These are phyloP conservation scores for Sporothrix phasma DNA, from an alignment of 2,329 filamentous ascomycete genomes.

Conservation along the genomic window DNA sequence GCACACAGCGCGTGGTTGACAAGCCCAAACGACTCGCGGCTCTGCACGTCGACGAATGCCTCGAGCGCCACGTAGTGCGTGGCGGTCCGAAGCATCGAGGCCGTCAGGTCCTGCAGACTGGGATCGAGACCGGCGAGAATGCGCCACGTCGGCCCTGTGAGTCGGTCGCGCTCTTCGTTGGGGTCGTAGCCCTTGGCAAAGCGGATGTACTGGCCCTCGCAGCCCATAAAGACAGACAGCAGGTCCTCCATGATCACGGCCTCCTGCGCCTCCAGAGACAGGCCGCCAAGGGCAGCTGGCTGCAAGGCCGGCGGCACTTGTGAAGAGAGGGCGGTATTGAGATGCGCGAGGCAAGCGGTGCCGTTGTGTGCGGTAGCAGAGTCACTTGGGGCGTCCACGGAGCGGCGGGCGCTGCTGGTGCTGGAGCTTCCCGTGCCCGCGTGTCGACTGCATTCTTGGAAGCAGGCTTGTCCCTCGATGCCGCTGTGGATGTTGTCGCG, in stretches of 20 bases:
- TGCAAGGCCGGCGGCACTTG: constrained; percentile 60
- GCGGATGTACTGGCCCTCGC: constrained; percentile 93
- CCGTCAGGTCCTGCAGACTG: constrained; percentile 76
- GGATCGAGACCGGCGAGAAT: constrained; percentile 79
- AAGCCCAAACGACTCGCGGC: constrained; percentile 81
- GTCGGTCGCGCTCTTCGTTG: constrained; percentile 70
- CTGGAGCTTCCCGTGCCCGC: not conserved
- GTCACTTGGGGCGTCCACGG: constrained; percentile 74
- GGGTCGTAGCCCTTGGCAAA: constrained; percentile 78
- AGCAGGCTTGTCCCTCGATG: not conserved
- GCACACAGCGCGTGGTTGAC: constrained; percentile 95
- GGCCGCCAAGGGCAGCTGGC: constrained; percentile 55
- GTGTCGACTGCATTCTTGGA: not conserved
- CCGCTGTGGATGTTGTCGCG: constrained; percentile 28
- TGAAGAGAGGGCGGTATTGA: constrained; percentile 59
- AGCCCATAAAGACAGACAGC: constrained; percentile 94
- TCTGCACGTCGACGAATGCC: constrained; percentile 89
- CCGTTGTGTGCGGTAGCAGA: constrained; percentile 55
- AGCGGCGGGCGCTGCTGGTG: constrained; percentile 19
- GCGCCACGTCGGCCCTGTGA: constrained; percentile 72
- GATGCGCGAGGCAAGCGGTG: constrained; percentile 57
- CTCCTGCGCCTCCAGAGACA: constrained; percentile 77
- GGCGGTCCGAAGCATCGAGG: constrained; percentile 86
- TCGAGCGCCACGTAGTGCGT: constrained; percentile 88
- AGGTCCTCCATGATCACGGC: constrained; percentile 80